Base-by-base conservation (phyloP, 1,139 yeast species). In the Saccharomycopsis hybrid region DNA sequence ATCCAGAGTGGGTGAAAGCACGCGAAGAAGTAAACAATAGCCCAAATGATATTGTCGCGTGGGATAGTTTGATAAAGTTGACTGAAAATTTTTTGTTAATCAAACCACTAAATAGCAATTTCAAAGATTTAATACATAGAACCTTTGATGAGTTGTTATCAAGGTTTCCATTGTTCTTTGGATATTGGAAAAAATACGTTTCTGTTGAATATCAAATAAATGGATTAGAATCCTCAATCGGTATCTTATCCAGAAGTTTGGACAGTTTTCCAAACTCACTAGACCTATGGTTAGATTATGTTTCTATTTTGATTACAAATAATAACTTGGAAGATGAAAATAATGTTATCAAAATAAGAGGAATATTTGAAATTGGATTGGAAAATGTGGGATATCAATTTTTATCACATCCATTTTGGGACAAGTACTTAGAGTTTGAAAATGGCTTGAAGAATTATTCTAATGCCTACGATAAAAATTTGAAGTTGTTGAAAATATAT, bases 281-380 rank as follows among this genome's bases (percentile, higher is more conserved):
- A 8, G 83, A 77, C n/a, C 65, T 84, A 3, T 84, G 92, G 92
- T 59, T 69, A 1, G 88, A 82, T 57, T 82, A 80, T 59, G 59
- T 82, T 50, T 70, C 72, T 41, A 79, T 82, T 1, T 59, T 79
- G 32, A 60, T 72, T 5, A 67, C 78, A 3, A 67, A 70, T 54
- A 39, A 39, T 5, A 60, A 62, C 29, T 33, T 58, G 2, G 55
- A 56, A 8, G 51, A 55, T 9, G 57, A 58, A 3, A 59, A 60
- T 1, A 61, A 63, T 3, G 60, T 63, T 5, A 62, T 58, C 1
- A 56, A 56, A 28, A 66, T 77, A n/a, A 60, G 77, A 40, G 51
- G 46, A 0, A 65, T 71, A 36, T 78, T 78, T 55, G 57, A 62
- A 25, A 60, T 61, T 1, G 83, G 78, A 0, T 58, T 70, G 7